Conservation (phyloP, 2,329 filamentous ascomycete species). For the Paraconiothyrium sp. region DNA sequence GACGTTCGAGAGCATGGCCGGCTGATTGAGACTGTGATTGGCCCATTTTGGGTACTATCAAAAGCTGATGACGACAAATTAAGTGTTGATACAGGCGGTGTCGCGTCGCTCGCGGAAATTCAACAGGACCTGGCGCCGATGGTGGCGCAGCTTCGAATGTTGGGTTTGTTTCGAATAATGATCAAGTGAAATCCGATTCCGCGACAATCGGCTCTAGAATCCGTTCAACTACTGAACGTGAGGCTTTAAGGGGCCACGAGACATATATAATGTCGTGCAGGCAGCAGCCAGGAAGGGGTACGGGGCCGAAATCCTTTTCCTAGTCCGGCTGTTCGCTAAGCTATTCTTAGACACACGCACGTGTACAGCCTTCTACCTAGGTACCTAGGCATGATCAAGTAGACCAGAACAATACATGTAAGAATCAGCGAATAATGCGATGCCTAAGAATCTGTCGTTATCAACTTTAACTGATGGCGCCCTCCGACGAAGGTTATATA, state of each 20-base stretch:
- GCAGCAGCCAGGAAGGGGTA: neutral
- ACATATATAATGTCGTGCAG: neutral
- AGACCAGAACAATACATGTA: neutral
- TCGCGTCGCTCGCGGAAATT: neutral
- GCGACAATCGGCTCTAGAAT: too few relatives aligned
- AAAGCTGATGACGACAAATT: neutral
- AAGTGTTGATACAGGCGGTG: neutral
- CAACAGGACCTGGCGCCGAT: neutral
- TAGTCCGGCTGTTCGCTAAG: neutral
- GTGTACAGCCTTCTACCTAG: neutral
- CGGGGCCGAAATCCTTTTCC: neutral
- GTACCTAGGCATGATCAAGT: neutral
- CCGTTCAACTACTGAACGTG: too few relatives aligned
- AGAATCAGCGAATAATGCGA: too few relatives aligned
- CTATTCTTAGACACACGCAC: neutral
- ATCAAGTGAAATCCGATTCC: too few relatives aligned
- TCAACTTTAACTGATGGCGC: too few relatives aligned
- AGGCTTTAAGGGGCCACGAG: too few relatives aligned
- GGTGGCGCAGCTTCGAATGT: neutral
- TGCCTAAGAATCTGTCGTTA: too few relatives aligned
- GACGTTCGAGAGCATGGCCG: constrained; percentile 18
- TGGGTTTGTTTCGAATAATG: neutral
- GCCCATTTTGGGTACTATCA: constrained; percentile 29
- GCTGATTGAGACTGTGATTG: constrained; percentile 35
- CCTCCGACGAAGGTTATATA: too few relatives aligned